phyloP scores from a whole-genome alignment of 352 stramenopile genomes.

The Phytophthora citricola region DNA sequence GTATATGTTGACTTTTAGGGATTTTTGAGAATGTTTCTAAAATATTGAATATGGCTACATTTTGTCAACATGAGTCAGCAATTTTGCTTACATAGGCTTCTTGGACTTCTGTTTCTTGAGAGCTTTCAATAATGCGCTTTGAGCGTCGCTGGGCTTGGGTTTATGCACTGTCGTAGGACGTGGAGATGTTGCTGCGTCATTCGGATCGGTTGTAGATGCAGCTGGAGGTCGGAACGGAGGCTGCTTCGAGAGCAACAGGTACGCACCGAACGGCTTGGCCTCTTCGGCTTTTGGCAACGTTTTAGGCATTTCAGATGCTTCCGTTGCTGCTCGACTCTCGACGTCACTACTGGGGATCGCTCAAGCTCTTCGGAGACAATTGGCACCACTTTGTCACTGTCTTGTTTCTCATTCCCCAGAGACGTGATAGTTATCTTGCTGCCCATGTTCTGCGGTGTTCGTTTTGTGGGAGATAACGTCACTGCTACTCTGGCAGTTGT shows the following conservation, averaged over 20 bases:
- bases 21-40: neutral
- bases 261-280: slow-evolving; percentile 29
- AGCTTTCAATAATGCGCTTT: slow-evolving; percentile 32
- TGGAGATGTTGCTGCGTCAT: neutral
- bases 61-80: neutral
- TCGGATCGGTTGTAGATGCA: too few species aligned
- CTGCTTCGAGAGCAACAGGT: slow-evolving; percentile 39
- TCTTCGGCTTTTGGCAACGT: slow-evolving; percentile 11
- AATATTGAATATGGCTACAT: neutral
- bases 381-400: slow-evolving; percentile 3
- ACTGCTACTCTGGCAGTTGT: slow-evolving; percentile 6
- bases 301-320: neutral
- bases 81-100: neutral
- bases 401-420: slow-evolving; percentile 1
- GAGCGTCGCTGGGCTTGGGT: slow-evolving; percentile 12
- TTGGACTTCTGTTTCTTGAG: slow-evolving; percentile 30
- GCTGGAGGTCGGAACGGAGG: slow-evolving; percentile 11
- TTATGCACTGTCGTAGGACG: slow-evolving; percentile 14
- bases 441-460: slow-evolving; percentile 22
- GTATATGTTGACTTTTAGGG: neutral
- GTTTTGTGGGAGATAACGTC: slow-evolving; percentile 18
- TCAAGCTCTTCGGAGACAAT: slow-evolving; percentile 9
- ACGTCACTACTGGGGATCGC: neutral
- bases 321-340: slow-evolving; percentile 19
- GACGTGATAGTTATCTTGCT: slow-evolving; percentile 5